Evolutionary conservation across 208 protist species (phyloP), one percentile per base, ranked within the genome.

Genomic region (Leishmania arabica): DNA sequence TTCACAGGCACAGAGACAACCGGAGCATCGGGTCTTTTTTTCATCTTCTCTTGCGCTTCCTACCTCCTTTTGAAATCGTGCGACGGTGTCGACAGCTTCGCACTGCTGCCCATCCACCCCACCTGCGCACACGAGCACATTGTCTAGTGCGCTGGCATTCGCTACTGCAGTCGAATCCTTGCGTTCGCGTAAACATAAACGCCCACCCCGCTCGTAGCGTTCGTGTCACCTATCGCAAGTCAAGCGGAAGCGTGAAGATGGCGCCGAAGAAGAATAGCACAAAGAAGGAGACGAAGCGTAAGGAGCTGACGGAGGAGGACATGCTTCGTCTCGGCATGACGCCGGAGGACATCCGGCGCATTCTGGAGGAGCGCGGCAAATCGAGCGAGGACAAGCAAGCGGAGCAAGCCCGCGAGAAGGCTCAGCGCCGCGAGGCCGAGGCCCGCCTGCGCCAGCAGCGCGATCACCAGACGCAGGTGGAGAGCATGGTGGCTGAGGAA

Each of bases 321-420:
- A 92, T 96, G 92, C 92, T 88, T 37, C 92, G 90, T 34, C 87
- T 96, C 62, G 92, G 92, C 31, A 94, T 96, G 91, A 84, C 83
- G 13, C 89, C 91, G 2, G 90, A 93, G n/a, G 90, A 96, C 75
- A 92, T 94, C 51, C 64, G 83, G 65, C 90, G 89, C 65, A 89
- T 96, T 64, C 69, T 96, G 64, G 86, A 88, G 1, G 91, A 96
- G 86, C 90, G 91, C 47, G 77, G 75, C 49, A 94, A 94, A 78
- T 91, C 92, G 11, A 80, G 81, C 24, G 90, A 90, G 60, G 88
- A 94, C 65, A 91, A 92, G 69, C 83, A 87, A 58, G 86, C 84
- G 45, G 88, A 94, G 75, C 82, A 87, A 49, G 89, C 78, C 8
- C 78, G 68, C 21, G 47, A 82, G 68, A 83, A 89, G 79, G 79